Evolutionary conservation across 2,329 filamentous ascomycete species (phyloP), one percentile per base, ranked within the genome.

Genomic region (Colletotrichum tofieldiae): DNA sequence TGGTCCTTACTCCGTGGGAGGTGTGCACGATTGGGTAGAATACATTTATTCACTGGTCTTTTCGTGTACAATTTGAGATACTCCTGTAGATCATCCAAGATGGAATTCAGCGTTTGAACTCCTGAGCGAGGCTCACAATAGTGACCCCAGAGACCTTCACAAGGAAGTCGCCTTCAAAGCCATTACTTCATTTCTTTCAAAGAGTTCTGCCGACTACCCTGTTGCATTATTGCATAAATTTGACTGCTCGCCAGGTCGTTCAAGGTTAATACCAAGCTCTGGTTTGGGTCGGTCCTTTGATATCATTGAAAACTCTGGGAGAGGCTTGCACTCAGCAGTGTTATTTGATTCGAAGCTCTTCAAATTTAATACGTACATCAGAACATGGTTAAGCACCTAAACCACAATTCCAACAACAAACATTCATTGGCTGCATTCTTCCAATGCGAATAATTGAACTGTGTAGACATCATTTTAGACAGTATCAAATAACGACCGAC

Each of bases 371-470:
- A 1, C 5, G 7, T 26, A 4, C 4, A 12, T 11, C 1, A 47
- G n/a, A 11, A 47, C 2, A 23, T 26, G 9, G 12, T 5, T 3
- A 23, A 49, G 11, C n/a, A n/a, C 45, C n/a, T 4, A 6, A 12
- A 1, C 3, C 18, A 23, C 2, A 1, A 12, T n/a, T 45, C 14
- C n/a, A 5, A n/a, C 4, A 1, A 5, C 1, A 5, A 23, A 26
- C 12, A 5, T 11, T 12, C 23, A 5, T 51, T 23, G 16, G 12
- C 12, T 51, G 8, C 5, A 29, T 12, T 16, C 12, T 18, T 6
- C 3, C 3, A 5, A 5, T 23, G 12, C 5, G 12, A 2, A 23
- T 32, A 26, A 16, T 18, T 32, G 26, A 32, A 8, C 16, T 54
- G 4, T 23, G 8, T 9, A 29, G 3, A 23, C 2, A 47, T 14